Percentiles rank a stretch among this genome's conserved stretches.
Evolutionary conservation across 176 grass and related monocot genomes (phyloP).

Genomic region (Microstegium vimineum): DNA sequence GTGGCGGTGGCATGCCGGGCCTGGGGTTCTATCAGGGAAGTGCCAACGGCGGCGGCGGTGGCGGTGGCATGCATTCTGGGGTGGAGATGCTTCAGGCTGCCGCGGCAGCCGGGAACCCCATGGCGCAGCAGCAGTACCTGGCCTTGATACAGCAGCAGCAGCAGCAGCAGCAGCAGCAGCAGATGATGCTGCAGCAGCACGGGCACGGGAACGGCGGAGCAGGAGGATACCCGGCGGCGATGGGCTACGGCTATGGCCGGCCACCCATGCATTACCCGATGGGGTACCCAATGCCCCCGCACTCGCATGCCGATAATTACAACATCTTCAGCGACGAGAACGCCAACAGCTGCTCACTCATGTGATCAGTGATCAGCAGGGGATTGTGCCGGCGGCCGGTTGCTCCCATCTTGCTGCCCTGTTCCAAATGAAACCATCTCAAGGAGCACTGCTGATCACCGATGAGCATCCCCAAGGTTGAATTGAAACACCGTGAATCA

Average conservation of each 20-base stretch:
- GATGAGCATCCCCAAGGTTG: not conserved
- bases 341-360: constrained; percentile 67
- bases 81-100: constrained; percentile 53
- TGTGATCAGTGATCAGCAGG: constrained; percentile 60
- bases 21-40: constrained; percentile 46
- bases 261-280: constrained; percentile 40
- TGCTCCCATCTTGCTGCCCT: not conserved
- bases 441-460: not conserved
- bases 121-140: constrained; percentile 56
- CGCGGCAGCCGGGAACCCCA: constrained; percentile 29
- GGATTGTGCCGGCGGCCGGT: not conserved
- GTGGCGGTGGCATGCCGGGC: constrained; percentile 28
- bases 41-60: constrained; percentile 24
- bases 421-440: not conserved
- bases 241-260: constrained; percentile 45
- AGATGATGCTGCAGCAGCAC: constrained; percentile 51
- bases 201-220: not conserved
- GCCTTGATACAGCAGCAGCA: constrained; percentile 40
- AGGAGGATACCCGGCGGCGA: constrained; percentile 19
- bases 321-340: constrained; percentile 83
- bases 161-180: constrained; percentile 38
- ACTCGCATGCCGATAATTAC: constrained; percentile 36
- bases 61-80: constrained; percentile 22
- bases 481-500: not conserved
- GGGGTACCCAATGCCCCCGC: constrained; percentile 30